phyloP scores from a whole-genome alignment of 2,329 filamentous ascomycete species.

The Aureobasidium uvarum region DNA sequence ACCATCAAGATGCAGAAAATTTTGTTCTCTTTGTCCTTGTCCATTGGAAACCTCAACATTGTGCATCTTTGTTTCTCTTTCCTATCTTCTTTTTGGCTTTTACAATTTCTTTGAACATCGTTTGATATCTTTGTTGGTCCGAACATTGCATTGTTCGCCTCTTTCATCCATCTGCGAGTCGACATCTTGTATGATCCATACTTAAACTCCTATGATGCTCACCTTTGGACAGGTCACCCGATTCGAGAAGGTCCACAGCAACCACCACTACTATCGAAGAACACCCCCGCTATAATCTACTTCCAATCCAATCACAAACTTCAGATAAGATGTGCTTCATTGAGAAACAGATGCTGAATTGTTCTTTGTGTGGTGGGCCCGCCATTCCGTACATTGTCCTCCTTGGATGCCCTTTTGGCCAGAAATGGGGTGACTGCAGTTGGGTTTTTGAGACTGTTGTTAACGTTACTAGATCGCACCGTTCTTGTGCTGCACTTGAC shows the following conservation, averaged over 20 bases:
- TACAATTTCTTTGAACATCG: not conserved
- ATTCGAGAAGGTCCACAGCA: not conserved
- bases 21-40: not conserved
- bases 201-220: not conserved
- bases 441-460: not conserved
- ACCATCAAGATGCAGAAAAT: not conserved
- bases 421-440: not conserved
- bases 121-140: not conserved
- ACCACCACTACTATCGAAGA: not conserved
- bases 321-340: conserved; percentile 6
- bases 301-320: not conserved
- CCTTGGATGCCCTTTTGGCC: not conserved
- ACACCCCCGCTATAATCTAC: too few relatives aligned
- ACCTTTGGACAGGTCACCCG: not conserved
- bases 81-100: not conserved
- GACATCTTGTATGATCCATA: not conserved
- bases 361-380: not conserved
- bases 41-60: not conserved
- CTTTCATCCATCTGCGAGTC: too few relatives aligned
- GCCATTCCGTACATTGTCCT: not conserved
- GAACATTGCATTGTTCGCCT: not conserved
- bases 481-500: not conserved
- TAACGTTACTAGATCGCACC: not conserved
- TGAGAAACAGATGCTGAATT: not conserved
- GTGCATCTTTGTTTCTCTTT: not conserved